These are phyloP conservation scores for Solanum sitiens DNA, from an alignment of 257 asterid species.

Conservation along the genomic window DNA sequence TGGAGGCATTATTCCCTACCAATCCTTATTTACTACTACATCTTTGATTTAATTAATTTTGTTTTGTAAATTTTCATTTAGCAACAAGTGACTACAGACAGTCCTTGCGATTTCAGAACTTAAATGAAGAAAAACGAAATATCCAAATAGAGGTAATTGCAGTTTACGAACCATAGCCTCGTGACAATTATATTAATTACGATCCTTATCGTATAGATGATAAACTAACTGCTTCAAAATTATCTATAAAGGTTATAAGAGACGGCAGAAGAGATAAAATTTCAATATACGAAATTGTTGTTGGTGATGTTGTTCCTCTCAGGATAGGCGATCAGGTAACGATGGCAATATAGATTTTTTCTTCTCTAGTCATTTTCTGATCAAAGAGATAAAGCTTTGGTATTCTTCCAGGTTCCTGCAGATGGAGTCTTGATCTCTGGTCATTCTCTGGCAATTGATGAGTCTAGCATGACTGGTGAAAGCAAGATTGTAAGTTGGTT, in stretches of 20 bases:
- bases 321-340: conserved; percentile 92
- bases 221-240: not conserved
- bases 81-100: conserved; percentile 94
- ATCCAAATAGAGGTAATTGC: conserved; percentile 73
- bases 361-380: not conserved
- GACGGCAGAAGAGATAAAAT: conserved; percentile 79
- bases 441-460: conserved; percentile 92
- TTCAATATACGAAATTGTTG: conserved; percentile 87
- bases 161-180: not conserved
- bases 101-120: conserved; percentile 85
- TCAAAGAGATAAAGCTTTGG: conserved; percentile 2
- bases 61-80: conserved; percentile 14
- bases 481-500: conserved; percentile 90
- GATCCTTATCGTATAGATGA: not conserved
- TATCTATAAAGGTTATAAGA: conserved; percentile 55
- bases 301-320: conserved; percentile 86
- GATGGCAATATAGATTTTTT: not conserved
- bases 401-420: conserved; percentile 66
- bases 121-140: conserved; percentile 87
- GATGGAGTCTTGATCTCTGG: conserved; percentile 74
- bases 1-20: not conserved
- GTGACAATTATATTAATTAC: not conserved
- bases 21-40: not conserved
- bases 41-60: not conserved
- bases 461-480: conserved; percentile 99